Percentiles rank a stretch among this genome's conserved stretches.
Conservation (phyloP, 2,329 filamentous ascomycete species). For the Colletotrichum sp. region DNA sequence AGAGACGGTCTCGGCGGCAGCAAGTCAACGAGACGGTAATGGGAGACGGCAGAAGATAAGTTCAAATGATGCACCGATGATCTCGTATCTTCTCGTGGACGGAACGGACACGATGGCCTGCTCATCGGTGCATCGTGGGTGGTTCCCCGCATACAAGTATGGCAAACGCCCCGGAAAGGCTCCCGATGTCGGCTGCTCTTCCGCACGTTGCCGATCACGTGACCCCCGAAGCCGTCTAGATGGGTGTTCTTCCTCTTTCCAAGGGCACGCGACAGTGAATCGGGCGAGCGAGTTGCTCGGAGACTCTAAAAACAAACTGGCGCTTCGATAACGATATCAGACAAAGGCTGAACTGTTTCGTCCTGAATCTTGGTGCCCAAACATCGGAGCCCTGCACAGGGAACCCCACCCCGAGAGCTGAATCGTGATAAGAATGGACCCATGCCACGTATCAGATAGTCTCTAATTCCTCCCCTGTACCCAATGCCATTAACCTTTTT, state of each 20-base stretch:
- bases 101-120: not conserved
- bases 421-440: not conserved
- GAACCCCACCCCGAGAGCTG: not conserved
- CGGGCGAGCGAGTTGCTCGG: not conserved
- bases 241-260: not conserved
- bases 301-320: not conserved
- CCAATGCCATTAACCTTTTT: not conserved
- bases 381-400: not conserved
- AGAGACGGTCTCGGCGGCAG: not conserved
- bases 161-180: not conserved
- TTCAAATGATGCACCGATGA: not conserved
- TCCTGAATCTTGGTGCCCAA: not conserved
- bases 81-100: not conserved
- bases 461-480: not conserved
- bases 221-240: not conserved
- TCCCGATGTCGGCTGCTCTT: slow-evolving; percentile 9
- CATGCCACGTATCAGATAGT: not conserved
- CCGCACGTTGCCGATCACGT: slow-evolving; percentile 14
- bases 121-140: not conserved
- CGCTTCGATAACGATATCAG: not conserved
- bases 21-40: not conserved
- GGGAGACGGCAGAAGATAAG: slow-evolving; percentile 6
- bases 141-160: slow-evolving; percentile 1
- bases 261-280: not conserved
- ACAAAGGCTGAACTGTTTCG: not conserved